Evolutionary conservation across 2,329 filamentous ascomycete genomes (phyloP), one percentile per base, ranked within the genome.

Genomic region (Sordariomycetes sp.): DNA sequence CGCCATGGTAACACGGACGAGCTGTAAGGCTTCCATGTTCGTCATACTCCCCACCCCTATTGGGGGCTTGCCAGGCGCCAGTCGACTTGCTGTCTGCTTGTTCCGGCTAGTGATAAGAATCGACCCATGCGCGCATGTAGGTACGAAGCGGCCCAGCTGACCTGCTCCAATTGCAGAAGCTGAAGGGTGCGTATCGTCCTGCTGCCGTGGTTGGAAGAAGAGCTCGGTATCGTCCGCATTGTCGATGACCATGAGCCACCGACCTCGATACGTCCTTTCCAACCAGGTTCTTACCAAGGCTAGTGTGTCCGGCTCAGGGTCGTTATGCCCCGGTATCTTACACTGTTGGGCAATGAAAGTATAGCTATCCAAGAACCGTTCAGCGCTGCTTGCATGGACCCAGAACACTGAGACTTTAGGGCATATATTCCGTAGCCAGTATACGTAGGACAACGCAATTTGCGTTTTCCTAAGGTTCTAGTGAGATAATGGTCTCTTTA

Each of bases 81-180:
- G 40, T n/a, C 36, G 39, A 2, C 38, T 34, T 1, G 49, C 55
- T 0, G 43, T 44, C 12, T 58, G 42, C 34, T 53, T 54, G 15
- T 58, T 55, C 19, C 54, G 47, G 0, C 55, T 59, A 0, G 57
- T 61, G 5, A 58, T 30, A 0, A 63, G 46, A 8, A 56, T 26
- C 0, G 44, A 42, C 3, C 57, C 57, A 0, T 58, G 46, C 0
- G 38, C 2, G 8, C 47, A 55, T 3, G 53, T 41, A 0, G 56
- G 55, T n/a, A 60, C 42, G 39, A 23, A 48, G 3, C 25, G 25
- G 8, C 8, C 25, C 3, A 28, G 25, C 3, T 14, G n/a, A 8
- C 25, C 17, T 16, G 14, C 8, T 4, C n/a, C 8, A 14, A 10
- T 8, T n/a, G 8, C n/a, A 16, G 25, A n/a, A 28, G n/a, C n/a